Conservation (phyloP, 345 rosid species). For the Trapa bicornis region DNA sequence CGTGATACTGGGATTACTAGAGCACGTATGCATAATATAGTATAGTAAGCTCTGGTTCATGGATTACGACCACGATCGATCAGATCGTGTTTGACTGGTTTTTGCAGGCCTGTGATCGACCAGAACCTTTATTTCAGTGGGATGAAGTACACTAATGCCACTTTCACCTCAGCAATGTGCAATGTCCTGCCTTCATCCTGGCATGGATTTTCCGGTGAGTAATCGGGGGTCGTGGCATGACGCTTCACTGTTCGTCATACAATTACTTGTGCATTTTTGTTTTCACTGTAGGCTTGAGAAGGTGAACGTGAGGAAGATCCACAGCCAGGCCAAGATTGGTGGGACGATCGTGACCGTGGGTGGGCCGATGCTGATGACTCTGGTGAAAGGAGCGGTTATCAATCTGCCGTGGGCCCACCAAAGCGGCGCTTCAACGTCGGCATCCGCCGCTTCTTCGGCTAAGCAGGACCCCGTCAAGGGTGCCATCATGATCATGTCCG, state of each 20-base stretch:
- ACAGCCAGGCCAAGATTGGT: conserved; percentile 64
- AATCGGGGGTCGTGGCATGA: no score
- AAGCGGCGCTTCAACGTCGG: conserved; percentile 1
- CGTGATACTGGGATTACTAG: conserved; percentile 49
- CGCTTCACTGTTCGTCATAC: no score
- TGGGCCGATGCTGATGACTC: conserved; percentile 87
- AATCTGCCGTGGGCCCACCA: conserved; percentile 55
- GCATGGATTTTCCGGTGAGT: conserved; percentile 67
- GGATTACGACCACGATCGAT: no score
- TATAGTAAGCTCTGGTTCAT: no score
- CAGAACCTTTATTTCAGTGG: conserved; percentile 66
- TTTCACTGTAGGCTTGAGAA: conserved; percentile 49
- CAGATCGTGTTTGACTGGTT: no score
- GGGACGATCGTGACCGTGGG: conserved; percentile 80
- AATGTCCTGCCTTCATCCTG: conserved; percentile 70
- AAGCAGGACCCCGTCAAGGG: conserved; percentile 47
- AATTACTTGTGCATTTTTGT: no score
- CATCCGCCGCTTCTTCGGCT: not conserved
- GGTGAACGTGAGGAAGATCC: conserved; percentile 37
- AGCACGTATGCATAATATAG: conserved; percentile 26
- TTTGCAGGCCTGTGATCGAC: conserved; percentile 45
- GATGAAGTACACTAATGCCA: conserved; percentile 77
- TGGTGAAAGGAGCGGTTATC: conserved; percentile 45
- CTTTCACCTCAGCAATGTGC: conserved; percentile 65
- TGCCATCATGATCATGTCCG: conserved; percentile 38